Percentiles rank a stretch among this genome's conserved stretches.
These are phyloP conservation scores for Acacia melanoxylon DNA, from an alignment of 306 rosid species.

Conservation along the genomic window DNA sequence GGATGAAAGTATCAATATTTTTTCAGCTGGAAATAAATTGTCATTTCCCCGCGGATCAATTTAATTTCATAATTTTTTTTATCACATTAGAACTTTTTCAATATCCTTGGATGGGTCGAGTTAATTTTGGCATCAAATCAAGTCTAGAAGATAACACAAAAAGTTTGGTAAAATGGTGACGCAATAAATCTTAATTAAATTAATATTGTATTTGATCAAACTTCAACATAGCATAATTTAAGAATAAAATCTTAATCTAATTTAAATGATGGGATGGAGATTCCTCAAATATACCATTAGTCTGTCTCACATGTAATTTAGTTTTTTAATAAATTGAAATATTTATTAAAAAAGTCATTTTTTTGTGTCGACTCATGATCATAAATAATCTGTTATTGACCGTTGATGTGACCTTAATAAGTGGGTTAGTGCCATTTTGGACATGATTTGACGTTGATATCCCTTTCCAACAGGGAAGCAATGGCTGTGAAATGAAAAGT, in stretches of 20 bases:
- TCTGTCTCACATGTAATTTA: background rate
- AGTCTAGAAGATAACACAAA: no score
- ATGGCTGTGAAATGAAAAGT: background rate
- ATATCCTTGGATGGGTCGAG: background rate
- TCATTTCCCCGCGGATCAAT: background rate
- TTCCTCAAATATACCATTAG: background rate
- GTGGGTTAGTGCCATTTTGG: background rate
- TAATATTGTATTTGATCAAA: background rate
- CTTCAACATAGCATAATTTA: background rate
- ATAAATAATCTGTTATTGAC: background rate
- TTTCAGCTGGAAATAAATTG: background rate
- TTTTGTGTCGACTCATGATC: background rate
- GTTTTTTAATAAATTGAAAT: no score
- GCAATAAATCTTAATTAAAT: slow-evolving; percentile 13
- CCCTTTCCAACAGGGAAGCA: background rate
- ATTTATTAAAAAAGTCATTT: background rate
- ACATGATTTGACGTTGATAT: background rate
- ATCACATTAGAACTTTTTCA: no score
- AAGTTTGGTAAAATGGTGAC: background rate
- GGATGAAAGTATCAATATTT: background rate
- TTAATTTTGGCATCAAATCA: background rate
- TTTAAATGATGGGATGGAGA: background rate
- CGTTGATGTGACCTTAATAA: background rate
- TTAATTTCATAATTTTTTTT: background rate
- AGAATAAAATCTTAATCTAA: background rate